Conservation (phyloP, 225 moss, liverwort and hornwort genomes). For the Sphagnum tenellum region DNA sequence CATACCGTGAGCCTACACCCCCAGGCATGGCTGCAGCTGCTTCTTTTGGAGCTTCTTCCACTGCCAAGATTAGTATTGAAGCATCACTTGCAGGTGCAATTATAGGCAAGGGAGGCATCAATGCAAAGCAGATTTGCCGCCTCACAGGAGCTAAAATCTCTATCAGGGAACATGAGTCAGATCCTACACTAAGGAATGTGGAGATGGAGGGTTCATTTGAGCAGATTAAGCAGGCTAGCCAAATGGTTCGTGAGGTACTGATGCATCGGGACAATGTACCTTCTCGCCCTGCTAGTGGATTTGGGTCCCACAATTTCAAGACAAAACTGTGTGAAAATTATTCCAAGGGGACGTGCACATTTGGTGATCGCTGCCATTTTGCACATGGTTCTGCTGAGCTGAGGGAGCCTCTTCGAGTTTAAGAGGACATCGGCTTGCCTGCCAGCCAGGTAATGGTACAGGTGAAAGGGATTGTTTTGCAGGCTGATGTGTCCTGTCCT, state of each 20-base stretch:
- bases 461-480: slow-evolving; percentile 26
- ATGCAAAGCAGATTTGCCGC: slow-evolving; percentile 97
- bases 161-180: slow-evolving; percentile 90
- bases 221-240: slow-evolving; percentile 95
- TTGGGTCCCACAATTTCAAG: slow-evolving; percentile 95
- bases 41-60: slow-evolving; percentile 91
- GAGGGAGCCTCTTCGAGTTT: slow-evolving; percentile 62
- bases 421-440: slow-evolving; percentile 19
- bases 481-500: slow-evolving; percentile 43
- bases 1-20: slow-evolving; percentile 86
- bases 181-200: slow-evolving; percentile 62
- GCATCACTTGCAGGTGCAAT: slow-evolving; percentile 95
- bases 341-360: slow-evolving; percentile 87
- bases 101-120: slow-evolving; percentile 92
- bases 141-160: slow-evolving; percentile 97
- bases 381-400: slow-evolving; percentile 90
- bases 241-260: slow-evolving; percentile 95
- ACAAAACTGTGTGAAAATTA: slow-evolving; percentile 98
- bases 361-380: slow-evolving; percentile 97
- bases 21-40: slow-evolving; percentile 94
- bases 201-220: slow-evolving; percentile 99
- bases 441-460: slow-evolving; percentile 45
- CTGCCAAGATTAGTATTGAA: slow-evolving; percentile 96
- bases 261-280: slow-evolving; percentile 88
- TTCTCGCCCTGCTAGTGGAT: slow-evolving; percentile 71